phyloP scores from a whole-genome alignment of 208 protist species.

The Acanthamoeba quina region DNA sequence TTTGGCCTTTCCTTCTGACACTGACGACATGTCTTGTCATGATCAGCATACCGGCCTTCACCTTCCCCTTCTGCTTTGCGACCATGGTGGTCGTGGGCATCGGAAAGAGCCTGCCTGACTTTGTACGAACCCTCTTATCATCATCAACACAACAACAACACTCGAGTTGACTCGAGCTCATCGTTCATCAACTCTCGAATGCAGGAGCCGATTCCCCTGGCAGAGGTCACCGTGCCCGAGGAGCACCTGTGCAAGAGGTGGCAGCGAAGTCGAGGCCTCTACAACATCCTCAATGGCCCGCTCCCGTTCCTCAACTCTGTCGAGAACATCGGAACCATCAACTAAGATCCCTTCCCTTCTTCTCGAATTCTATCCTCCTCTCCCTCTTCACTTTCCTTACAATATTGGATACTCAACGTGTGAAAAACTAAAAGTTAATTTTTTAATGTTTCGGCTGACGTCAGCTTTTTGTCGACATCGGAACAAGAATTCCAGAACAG shows the following conservation, averaged over 20 bases:
- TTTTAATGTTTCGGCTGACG: no score
- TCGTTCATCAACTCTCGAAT: no score
- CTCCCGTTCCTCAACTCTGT: not conserved
- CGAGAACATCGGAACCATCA: not conserved
- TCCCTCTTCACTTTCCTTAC: no score
- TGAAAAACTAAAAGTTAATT: no score
- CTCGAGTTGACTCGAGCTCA: no score
- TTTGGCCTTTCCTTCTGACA: not conserved
- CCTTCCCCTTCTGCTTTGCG: slow-evolving; percentile 48
- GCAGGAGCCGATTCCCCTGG: not conserved
- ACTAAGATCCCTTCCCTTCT: not conserved
- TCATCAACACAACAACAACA: no score
- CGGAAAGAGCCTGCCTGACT: not conserved
- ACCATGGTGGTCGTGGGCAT: slow-evolving; percentile 8
- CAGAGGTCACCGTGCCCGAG: not conserved
- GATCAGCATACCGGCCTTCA: slow-evolving; percentile 4
- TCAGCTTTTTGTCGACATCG: no score
- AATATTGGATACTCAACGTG: no score
- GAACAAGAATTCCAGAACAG: no score
- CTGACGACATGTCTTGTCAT: no score
- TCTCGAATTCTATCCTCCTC: no score
- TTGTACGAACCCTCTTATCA: not conserved
- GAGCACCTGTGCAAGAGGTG: slow-evolving; percentile 29
- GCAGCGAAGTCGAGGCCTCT: slow-evolving; percentile 1
- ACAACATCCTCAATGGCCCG: not conserved